A percentile compares a stretch with the other conserved stretches of the same genome.
These are phyloP conservation scores for Chlamydomonas incerta DNA, from an alignment of 139 green algal species.

Conservation along the genomic window DNA sequence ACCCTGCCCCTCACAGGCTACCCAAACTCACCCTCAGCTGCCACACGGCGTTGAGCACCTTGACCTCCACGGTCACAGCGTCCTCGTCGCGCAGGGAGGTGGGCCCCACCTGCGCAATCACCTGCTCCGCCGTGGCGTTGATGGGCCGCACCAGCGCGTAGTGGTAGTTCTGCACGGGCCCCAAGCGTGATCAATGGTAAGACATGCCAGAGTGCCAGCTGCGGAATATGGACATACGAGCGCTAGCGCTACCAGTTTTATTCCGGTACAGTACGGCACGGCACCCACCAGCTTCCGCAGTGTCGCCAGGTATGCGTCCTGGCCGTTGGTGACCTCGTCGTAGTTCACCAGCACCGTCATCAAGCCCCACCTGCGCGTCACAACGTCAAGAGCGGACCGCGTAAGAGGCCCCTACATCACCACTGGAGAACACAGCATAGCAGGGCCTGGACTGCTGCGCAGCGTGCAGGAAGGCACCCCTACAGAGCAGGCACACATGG, in stretches of 20 bases:
- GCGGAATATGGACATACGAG: too few species aligned
- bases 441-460: too few species aligned
- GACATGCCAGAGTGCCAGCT: too few species aligned
- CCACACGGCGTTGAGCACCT: constrained; percentile 13
- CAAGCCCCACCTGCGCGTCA: constrained; percentile 35
- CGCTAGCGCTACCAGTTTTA: too few species aligned
- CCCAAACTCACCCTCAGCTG: constrained; percentile 24
- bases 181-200: too few species aligned
- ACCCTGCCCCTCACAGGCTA: too few species aligned
- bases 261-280: not conserved
- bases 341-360: constrained; percentile 30
- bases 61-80: constrained; percentile 13
- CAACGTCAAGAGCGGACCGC: too few species aligned
- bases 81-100: not conserved
- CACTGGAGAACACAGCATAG: too few species aligned
- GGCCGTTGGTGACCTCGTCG: not conserved
- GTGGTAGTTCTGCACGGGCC: constrained; percentile 8
- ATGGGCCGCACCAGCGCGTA: constrained; percentile 13
- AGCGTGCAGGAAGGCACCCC: too few species aligned
- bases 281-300: constrained; percentile 3
- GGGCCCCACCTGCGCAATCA: constrained; percentile 8
- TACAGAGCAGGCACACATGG: too few species aligned
- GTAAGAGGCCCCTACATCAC: too few species aligned
- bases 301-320: constrained; percentile 11
- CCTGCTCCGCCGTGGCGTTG: constrained; percentile 13